Percentiles rank a stretch among this genome's conserved stretches.
These are phyloP conservation scores for Kwoniella dejecticola DNA, from an alignment of 768 basidiomycete species.

Conservation along the genomic window DNA sequence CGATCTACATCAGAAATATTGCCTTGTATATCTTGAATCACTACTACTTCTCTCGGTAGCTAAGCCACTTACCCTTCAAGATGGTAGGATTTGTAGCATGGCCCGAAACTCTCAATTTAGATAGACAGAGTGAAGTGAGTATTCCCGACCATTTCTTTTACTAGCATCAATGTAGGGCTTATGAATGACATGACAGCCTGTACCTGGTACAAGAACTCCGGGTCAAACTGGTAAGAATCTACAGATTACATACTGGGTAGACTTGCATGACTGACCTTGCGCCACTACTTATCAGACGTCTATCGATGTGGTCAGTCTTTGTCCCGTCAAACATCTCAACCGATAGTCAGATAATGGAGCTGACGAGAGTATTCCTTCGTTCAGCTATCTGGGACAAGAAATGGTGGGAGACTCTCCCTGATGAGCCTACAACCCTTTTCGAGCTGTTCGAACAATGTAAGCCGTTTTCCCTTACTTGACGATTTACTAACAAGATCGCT, in stretches of 20 bases:
- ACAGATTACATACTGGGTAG: not conserved
- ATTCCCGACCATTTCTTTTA: too few species aligned
- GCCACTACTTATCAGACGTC: constrained; percentile 16
- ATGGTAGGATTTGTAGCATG: constrained; percentile 25
- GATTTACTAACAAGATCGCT: not conserved
- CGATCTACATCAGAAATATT: not conserved
- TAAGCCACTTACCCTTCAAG: not conserved
- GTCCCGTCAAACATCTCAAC: not conserved
- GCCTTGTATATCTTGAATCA: too few species aligned
- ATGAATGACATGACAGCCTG: constrained; percentile 22
- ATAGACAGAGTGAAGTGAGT: constrained; percentile 49
- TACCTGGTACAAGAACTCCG: constrained; percentile 25
- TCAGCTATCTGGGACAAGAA: constrained; percentile 34
- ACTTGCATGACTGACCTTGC: not conserved
- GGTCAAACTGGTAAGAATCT: constrained; percentile 40
- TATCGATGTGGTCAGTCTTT: constrained; percentile 35
- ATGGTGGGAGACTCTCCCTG: constrained; percentile 17
- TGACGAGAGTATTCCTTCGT: not conserved
- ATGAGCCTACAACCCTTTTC: constrained; percentile 40
- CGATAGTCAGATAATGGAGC: constrained; percentile 3
- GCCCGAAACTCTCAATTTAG: constrained; percentile 38
- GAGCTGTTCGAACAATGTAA: constrained; percentile 53
- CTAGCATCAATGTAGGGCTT: not conserved
- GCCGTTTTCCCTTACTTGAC: constrained; percentile 6
- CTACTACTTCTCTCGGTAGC: constrained; percentile 12